A percentile compares a stretch with the other conserved stretches of the same genome.
Evolutionary conservation across 768 basidiomycete species (phyloP).

Genomic region (Pisolithus orientalis): DNA sequence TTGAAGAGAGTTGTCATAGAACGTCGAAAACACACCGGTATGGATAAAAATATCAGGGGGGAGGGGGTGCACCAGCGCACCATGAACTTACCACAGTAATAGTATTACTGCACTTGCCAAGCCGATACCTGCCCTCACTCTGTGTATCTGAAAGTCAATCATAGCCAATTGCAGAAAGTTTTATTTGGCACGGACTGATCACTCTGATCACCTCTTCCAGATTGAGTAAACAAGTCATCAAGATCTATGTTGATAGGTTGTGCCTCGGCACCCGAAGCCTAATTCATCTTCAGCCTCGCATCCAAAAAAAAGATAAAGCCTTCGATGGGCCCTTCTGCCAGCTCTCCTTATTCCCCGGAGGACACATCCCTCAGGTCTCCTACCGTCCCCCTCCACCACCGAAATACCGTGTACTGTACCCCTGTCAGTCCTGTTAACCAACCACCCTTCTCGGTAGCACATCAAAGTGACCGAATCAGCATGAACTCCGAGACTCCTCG

Average conservation of each 20-base stretch:
- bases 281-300: too few relatives aligned
- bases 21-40: neutral
- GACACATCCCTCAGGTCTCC: too few relatives aligned
- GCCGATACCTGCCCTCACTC: too few relatives aligned
- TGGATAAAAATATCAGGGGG: neutral
- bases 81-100: neutral
- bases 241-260: too few relatives aligned
- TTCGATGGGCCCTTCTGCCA: neutral
- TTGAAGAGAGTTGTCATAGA: neutral
- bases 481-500: conserved; percentile 49
- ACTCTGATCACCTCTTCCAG: too few relatives aligned
- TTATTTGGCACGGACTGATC: too few relatives aligned
- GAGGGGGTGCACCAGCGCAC: neutral
- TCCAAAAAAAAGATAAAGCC: conserved; percentile 12
- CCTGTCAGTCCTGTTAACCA: neutral
- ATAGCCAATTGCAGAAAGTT: too few relatives aligned
- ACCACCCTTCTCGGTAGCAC: neutral
- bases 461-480: neutral
- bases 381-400: neutral
- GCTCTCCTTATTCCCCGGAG: too few relatives aligned
- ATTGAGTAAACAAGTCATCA: too few relatives aligned
- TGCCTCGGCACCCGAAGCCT: too few relatives aligned
- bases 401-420: neutral
- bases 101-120: too few relatives aligned
- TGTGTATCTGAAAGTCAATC: too few relatives aligned